A percentile compares a stretch with the other conserved stretches of the same genome.
phyloP scores from a whole-genome alignment of 495 filamentous ascomycete genomes.

The Viridothelium virens region DNA sequence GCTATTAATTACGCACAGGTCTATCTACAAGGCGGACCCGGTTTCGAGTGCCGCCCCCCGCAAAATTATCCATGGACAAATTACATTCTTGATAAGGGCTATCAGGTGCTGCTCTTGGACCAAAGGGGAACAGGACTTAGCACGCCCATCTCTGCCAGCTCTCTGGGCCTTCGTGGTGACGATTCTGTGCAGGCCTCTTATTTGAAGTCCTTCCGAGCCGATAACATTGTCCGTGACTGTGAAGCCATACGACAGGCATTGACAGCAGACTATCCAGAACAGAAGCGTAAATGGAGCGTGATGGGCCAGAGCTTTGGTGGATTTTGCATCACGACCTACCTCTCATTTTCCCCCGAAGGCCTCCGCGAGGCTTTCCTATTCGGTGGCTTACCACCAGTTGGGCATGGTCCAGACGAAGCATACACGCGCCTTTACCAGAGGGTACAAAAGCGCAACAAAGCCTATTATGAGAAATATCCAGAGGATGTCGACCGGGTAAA shows the following conservation, averaged over 20 bases:
- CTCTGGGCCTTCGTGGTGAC: conserved; percentile 56
- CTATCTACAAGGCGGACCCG: conserved; percentile 56
- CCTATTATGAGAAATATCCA: conserved; percentile 78
- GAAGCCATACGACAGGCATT: conserved; percentile 74
- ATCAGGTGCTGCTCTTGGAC: conserved; percentile 77
- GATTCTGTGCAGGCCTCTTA: conserved; percentile 64
- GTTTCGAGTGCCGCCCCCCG: conserved; percentile 63
- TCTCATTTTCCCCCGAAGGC: conserved; percentile 69
- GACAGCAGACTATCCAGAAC: conserved; percentile 58
- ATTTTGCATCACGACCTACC: conserved; percentile 72
- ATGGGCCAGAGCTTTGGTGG: conserved; percentile 91
- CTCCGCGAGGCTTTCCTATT: conserved; percentile 74
- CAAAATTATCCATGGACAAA: conserved; percentile 61
- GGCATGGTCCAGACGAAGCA: conserved; percentile 61
- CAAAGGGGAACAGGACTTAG: conserved; percentile 84
- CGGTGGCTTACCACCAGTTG: conserved; percentile 74
- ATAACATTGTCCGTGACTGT: conserved; percentile 76
- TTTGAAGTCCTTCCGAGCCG: conserved; percentile 79
- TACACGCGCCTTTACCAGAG: conserved; percentile 65
- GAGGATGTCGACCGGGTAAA: conserved; percentile 70
- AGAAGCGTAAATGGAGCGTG: conserved; percentile 68
- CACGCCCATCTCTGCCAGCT: conserved; percentile 63
- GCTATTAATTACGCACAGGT: conserved; percentile 17
- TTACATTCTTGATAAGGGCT: conserved; percentile 68
- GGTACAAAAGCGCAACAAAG: conserved; percentile 56